Evolutionary conservation across 139 green algal genomes (phyloP).

Genomic region (Volvox africanus): DNA sequence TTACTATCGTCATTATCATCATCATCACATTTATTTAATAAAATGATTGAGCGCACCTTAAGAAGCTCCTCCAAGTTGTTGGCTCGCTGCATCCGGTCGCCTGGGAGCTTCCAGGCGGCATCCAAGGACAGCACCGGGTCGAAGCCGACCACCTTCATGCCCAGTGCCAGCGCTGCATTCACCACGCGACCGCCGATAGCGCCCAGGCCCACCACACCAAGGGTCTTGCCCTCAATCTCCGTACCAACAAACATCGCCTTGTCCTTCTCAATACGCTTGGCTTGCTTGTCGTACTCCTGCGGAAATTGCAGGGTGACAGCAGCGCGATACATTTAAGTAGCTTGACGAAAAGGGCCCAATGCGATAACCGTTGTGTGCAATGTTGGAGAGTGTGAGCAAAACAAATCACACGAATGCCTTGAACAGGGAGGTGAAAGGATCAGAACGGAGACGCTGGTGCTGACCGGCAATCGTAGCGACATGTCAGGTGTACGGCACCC

Average conservation of each 20-base stretch:
- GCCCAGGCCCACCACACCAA: conserved; percentile 70
- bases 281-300: conserved; percentile 63
- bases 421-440: too few relatives aligned
- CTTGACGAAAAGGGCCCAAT: too few relatives aligned
- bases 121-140: conserved; percentile 73
- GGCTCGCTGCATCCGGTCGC: conserved; percentile 66
- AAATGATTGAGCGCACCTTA: conserved; percentile 15
- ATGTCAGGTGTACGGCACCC: too few relatives aligned
- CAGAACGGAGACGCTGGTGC: too few relatives aligned
- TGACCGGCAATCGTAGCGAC: too few relatives aligned
- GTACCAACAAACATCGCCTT: conserved; percentile 72
- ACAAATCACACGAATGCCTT: too few relatives aligned
- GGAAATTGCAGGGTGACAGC: neutral
- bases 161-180: conserved; percentile 65
- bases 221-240: conserved; percentile 73
- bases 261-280: conserved; percentile 72
- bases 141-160: conserved; percentile 72
- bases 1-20: conserved; percentile 1
- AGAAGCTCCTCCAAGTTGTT: conserved; percentile 65
- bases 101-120: conserved; percentile 66
- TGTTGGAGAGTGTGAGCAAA: too few relatives aligned
- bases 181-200: conserved; percentile 68
- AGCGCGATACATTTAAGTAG: too few relatives aligned
- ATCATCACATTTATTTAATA: neutral
- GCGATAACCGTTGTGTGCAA: too few relatives aligned